phyloP scores from a whole-genome alignment of 2,329 filamentous ascomycete genomes.

The Epicoccum sorghinum region DNA sequence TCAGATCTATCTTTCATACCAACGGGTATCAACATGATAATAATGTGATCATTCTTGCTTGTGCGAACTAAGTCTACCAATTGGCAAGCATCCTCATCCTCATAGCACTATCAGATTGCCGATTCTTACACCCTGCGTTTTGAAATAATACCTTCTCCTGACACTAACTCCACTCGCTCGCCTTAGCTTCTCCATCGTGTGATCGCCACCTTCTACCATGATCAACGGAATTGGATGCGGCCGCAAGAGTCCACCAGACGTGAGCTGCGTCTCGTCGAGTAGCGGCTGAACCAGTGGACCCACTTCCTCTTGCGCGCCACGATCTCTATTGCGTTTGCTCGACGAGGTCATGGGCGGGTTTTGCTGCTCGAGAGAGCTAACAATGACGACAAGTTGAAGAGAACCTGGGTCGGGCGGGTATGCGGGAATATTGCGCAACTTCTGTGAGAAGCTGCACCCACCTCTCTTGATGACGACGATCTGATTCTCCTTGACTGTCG shows the following conservation, averaged over 20 bases:
- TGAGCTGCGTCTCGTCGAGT: constrained; percentile 75
- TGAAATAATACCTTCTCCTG: constrained; percentile 77
- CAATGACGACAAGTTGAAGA: constrained; percentile 81
- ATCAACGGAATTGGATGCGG: constrained; percentile 80
- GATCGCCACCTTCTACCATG: constrained; percentile 74
- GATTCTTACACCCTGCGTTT: constrained; percentile 80
- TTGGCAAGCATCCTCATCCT: background rate
- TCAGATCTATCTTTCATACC: no score
- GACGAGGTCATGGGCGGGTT: background rate
- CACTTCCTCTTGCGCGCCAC: background rate
- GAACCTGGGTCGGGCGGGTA: constrained; percentile 66
- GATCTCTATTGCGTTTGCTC: background rate
- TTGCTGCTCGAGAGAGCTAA: constrained; percentile 57
- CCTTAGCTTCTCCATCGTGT: constrained; percentile 68
- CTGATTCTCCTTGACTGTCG: constrained; percentile 65
- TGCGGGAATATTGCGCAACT: constrained; percentile 82
- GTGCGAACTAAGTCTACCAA: background rate
- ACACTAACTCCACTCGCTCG: constrained; percentile 73
- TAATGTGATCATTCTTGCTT: no score
- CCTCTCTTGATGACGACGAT: constrained; percentile 84
- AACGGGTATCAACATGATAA: no score
- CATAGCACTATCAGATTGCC: constrained; percentile 75
- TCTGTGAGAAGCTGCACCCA: constrained; percentile 81
- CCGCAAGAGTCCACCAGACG: constrained; percentile 70
- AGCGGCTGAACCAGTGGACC: constrained; percentile 67